Evolutionary conservation across 2,329 filamentous ascomycete genomes (phyloP).

Genomic region (Trichophyton rubrum): DNA sequence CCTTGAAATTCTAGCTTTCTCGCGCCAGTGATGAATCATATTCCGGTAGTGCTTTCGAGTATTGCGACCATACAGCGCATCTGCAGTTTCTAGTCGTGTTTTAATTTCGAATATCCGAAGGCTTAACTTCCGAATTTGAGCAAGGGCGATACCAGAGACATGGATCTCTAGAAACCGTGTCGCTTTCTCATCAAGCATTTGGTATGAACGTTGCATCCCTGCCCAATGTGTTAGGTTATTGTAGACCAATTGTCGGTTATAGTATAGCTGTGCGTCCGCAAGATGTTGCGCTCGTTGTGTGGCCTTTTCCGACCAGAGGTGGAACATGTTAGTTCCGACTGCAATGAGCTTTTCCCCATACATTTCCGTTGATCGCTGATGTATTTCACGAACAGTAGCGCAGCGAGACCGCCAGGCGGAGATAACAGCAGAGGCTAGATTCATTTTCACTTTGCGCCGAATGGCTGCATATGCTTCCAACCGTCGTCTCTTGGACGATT

Average conservation of each 20-base stretch:
- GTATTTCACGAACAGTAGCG: conserved; percentile 23
- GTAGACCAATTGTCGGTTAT: conserved; percentile 28
- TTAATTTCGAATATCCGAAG: conserved; percentile 45
- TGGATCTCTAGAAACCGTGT: conserved; percentile 35
- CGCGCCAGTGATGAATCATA: conserved; percentile 45
- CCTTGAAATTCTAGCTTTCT: conserved; percentile 28
- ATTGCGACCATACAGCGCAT: conserved; percentile 41
- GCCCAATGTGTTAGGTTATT: conserved; percentile 28
- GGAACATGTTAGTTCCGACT: conserved; percentile 27
- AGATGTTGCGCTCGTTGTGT: conserved; percentile 24
- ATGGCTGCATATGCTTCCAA: conserved; percentile 45
- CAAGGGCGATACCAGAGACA: conserved; percentile 35
- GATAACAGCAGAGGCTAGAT: conserved; percentile 37
- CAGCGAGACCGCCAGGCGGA: conserved; percentile 27
- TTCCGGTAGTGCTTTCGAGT: conserved; percentile 43
- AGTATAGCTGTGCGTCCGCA: conserved; percentile 28
- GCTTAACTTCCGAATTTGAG: conserved; percentile 43
- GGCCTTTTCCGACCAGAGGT: conserved; percentile 33
- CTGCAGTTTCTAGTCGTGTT: conserved; percentile 39
- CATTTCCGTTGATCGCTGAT: conserved; percentile 28
- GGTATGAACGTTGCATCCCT: conserved; percentile 23
- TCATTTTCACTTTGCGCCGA: conserved; percentile 42
- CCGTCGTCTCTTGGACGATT: conserved; percentile 41
- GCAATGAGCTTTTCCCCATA: conserved; percentile 25
- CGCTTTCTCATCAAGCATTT: conserved; percentile 34